Percentiles rank a stretch among this genome's conserved stretches.
Evolutionary conservation across 2,329 filamentous ascomycete species (phyloP).

Genomic region (Penicillium sp.): DNA sequence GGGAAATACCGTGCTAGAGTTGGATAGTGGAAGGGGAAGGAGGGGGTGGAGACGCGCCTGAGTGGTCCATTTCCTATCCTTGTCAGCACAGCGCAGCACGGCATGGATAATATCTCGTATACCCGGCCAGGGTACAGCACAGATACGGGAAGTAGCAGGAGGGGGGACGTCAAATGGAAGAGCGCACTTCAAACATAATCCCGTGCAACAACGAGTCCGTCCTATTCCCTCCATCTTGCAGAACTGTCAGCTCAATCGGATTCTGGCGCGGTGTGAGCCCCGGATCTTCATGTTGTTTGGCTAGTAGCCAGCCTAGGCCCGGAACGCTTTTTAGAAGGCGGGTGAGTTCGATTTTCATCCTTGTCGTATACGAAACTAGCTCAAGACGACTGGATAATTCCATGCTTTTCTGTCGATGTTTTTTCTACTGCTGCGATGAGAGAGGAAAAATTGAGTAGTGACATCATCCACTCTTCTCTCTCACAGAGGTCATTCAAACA

Average conservation of each 20-base stretch:
- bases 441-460: neutral
- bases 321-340: neutral
- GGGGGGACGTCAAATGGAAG: no score
- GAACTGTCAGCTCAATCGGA: slow-evolving; percentile 26
- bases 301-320: neutral
- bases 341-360: neutral
- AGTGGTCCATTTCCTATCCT: slow-evolving; percentile 41
- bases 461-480: neutral
- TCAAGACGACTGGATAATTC: no score
- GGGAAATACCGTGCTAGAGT: no score
- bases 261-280: neutral
- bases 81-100: neutral
- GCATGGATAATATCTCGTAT: neutral
- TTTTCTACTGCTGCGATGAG: no score
- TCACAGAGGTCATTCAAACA: neutral
- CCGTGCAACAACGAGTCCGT: slow-evolving; percentile 42
- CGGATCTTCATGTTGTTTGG: neutral
- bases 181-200: slow-evolving; percentile 42
- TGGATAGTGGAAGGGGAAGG: no score
- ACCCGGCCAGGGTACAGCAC: neutral
- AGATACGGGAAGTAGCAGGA: no score
- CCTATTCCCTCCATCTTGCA: slow-evolving; percentile 34
- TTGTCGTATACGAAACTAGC: neutral
- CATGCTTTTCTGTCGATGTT: no score
- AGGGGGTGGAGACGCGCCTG: slow-evolving; percentile 26